Percentiles rank a stretch among this genome's conserved stretches.
Conservation (phyloP, 257 asterid genomes). For the Jacaranda copaia region DNA sequence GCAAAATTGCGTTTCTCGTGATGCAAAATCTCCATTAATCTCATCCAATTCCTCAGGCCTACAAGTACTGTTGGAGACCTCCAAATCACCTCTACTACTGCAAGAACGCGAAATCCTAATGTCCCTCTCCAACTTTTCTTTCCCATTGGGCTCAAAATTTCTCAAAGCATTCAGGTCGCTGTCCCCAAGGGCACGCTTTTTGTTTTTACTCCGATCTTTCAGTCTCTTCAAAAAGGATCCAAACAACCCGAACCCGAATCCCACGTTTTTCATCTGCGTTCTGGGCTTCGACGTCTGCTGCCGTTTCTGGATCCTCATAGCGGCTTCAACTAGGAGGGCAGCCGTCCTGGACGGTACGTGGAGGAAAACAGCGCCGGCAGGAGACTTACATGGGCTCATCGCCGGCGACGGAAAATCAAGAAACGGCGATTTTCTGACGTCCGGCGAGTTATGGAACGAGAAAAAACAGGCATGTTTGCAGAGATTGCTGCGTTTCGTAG, state of each 20-base stretch:
- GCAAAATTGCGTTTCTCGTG: constrained; percentile 39
- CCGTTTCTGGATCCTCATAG: constrained; percentile 74
- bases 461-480: constrained; percentile 58
- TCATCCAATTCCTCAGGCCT: constrained; percentile 28
- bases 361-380: constrained; percentile 47
- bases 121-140: background rate
- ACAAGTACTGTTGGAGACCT: constrained; percentile 31
- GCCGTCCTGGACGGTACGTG: constrained; percentile 65
- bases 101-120: constrained; percentile 33
- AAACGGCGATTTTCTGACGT: constrained; percentile 52
- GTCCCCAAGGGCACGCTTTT: constrained; percentile 42
- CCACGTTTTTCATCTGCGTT: constrained; percentile 40
- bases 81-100: constrained; percentile 28
- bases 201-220: constrained; percentile 57
- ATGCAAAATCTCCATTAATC: constrained; percentile 21
- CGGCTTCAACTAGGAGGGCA: constrained; percentile 71
- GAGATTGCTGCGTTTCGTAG: constrained; percentile 21
- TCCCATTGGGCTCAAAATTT: background rate
- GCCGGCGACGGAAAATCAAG: constrained; percentile 49
- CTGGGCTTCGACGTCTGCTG: constrained; percentile 42
- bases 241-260: constrained; percentile 49
- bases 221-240: constrained; percentile 66
- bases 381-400: constrained; percentile 44
- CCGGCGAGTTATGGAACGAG: constrained; percentile 55
- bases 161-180: background rate